Conservation (phyloP, 2,329 filamentous ascomycete species). For the Sclerotiophoma versabilis region DNA sequence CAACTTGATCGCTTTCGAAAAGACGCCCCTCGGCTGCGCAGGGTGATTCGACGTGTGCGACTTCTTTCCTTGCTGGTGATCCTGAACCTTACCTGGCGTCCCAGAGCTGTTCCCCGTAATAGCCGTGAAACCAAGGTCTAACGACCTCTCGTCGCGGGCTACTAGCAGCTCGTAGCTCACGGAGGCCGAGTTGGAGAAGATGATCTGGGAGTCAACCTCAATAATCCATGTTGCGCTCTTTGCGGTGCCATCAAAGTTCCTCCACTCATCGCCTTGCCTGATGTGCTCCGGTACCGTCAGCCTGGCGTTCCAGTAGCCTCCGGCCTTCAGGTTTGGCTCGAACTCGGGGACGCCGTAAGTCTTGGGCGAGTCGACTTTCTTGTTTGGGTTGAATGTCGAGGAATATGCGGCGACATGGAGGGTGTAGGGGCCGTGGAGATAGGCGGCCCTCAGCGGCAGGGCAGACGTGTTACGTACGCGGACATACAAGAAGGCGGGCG, state of each 20-base stretch:
- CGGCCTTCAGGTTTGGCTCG: slow-evolving; percentile 95
- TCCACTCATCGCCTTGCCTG: slow-evolving; percentile 52
- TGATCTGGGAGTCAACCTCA: slow-evolving; percentile 88
- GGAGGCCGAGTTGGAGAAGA: slow-evolving; percentile 88
- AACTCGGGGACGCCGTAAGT: slow-evolving; percentile 84
- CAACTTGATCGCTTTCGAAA: slow-evolving; percentile 79
- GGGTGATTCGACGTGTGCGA: slow-evolving; percentile 61
- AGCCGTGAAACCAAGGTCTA: slow-evolving; percentile 70
- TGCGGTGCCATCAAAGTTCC: slow-evolving; percentile 41
- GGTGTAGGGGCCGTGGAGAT: slow-evolving; percentile 94
- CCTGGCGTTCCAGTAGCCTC: slow-evolving; percentile 82
- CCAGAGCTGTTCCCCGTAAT: slow-evolving; percentile 61
- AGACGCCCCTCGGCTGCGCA: slow-evolving; percentile 76
- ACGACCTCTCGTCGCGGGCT: slow-evolving; percentile 82
- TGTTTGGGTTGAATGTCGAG: slow-evolving; percentile 81
- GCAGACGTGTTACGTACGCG: slow-evolving; percentile 92
- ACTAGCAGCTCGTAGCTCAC: slow-evolving; percentile 89
- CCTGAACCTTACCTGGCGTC: slow-evolving; percentile 70
- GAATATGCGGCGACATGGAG: slow-evolving; percentile 88
- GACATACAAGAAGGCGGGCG: slow-evolving; percentile 79
- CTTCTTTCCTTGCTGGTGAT: slow-evolving; percentile 71
- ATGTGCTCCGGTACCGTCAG: slow-evolving; percentile 82
- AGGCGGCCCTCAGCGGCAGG: slow-evolving; percentile 89
- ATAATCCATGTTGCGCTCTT: slow-evolving; percentile 82
- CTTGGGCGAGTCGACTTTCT: slow-evolving; percentile 73